These are phyloP conservation scores for Lineolata rhizophorae DNA, from an alignment of 495 filamentous ascomycete genomes.

Conservation along the genomic window DNA sequence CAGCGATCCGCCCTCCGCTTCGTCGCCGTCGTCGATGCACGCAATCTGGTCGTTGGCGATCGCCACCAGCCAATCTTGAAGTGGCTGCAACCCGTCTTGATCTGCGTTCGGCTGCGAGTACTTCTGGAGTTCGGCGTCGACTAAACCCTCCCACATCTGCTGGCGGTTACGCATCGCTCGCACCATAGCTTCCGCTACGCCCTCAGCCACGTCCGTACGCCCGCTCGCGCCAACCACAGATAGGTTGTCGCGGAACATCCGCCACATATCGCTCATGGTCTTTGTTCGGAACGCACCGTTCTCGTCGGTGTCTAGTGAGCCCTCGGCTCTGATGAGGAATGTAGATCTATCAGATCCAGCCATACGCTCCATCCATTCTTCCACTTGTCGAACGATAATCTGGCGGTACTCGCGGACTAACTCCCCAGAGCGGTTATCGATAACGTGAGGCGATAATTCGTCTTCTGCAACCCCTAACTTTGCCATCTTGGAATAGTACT, in stretches of 20 bases:
- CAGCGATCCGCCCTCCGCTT: constrained; percentile 41
- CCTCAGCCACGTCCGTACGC: constrained; percentile 70
- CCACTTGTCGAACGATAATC: constrained; percentile 82
- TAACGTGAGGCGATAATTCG: constrained; percentile 47
- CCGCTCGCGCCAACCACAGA: constrained; percentile 58
- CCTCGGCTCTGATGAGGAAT: constrained; percentile 53
- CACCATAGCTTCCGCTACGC: constrained; percentile 87
- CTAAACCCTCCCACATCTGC: constrained; percentile 60
- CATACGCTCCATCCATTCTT: constrained; percentile 94
- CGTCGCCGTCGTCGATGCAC: constrained; percentile 65
- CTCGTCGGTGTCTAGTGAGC: constrained; percentile 65
- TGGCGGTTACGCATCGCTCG: constrained; percentile 62
- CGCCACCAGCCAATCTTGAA: constrained; percentile 91
- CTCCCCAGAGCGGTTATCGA: constrained; percentile 73
- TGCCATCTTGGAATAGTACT: constrained; percentile 88
- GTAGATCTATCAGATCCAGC: constrained; percentile 54
- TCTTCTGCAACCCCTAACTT: constrained; percentile 57
- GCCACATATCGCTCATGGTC: constrained; percentile 84
- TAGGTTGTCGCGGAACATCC: constrained; percentile 85
- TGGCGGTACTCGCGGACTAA: constrained; percentile 82
- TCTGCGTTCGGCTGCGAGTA: constrained; percentile 33
- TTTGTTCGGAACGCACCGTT: constrained; percentile 76
- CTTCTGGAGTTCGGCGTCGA: constrained; percentile 64
- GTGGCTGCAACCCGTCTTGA: constrained; percentile 51
- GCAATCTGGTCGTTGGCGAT: constrained; percentile 97